Conservation (phyloP, 768 basidiomycete genomes). For the Trametopsis cervina region DNA sequence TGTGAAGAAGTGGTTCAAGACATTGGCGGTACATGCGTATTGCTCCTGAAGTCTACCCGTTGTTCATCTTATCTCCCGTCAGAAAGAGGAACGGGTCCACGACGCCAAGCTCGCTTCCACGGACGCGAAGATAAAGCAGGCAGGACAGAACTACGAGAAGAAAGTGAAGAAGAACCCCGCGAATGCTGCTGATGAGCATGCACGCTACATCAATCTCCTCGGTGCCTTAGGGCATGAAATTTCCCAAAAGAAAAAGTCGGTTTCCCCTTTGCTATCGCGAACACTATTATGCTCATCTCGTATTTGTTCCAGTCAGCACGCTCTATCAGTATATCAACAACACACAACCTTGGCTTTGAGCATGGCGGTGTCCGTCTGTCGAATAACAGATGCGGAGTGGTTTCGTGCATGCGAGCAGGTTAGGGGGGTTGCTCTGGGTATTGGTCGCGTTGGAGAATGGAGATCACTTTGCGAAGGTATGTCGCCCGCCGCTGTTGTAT, state of each 20-base stretch:
- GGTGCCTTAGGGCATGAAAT: slow-evolving; percentile 70
- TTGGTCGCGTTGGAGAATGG: slow-evolving; percentile 72
- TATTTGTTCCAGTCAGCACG: slow-evolving; percentile 48
- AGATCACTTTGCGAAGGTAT: slow-evolving; percentile 57
- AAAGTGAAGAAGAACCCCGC: slow-evolving; percentile 67
- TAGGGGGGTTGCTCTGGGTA: slow-evolving; percentile 54
- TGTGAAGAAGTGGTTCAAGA: slow-evolving; percentile 85
- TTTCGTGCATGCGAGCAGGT: slow-evolving; percentile 63
- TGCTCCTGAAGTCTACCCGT: too few species aligned
- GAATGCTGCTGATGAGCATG: slow-evolving; percentile 68
- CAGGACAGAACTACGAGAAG: slow-evolving; percentile 72
- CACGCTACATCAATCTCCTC: slow-evolving; percentile 69
- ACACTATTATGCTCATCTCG: neutral
- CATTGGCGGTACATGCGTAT: slow-evolving; percentile 62
- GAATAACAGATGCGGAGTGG: slow-evolving; percentile 81
- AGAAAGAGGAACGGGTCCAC: slow-evolving; percentile 80
- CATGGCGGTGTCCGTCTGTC: slow-evolving; percentile 57
- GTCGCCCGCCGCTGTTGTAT: neutral
- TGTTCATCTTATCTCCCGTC: neutral
- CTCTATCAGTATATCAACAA: slow-evolving; percentile 51
- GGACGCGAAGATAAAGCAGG: slow-evolving; percentile 72
- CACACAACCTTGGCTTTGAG: slow-evolving; percentile 51
- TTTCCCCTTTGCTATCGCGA: slow-evolving; percentile 5
- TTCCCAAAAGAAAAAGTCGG: slow-evolving; percentile 75
- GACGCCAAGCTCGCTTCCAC: slow-evolving; percentile 62